phyloP scores from a whole-genome alignment of 2,329 filamentous ascomycete genomes.

The Nothophoma quercina region DNA sequence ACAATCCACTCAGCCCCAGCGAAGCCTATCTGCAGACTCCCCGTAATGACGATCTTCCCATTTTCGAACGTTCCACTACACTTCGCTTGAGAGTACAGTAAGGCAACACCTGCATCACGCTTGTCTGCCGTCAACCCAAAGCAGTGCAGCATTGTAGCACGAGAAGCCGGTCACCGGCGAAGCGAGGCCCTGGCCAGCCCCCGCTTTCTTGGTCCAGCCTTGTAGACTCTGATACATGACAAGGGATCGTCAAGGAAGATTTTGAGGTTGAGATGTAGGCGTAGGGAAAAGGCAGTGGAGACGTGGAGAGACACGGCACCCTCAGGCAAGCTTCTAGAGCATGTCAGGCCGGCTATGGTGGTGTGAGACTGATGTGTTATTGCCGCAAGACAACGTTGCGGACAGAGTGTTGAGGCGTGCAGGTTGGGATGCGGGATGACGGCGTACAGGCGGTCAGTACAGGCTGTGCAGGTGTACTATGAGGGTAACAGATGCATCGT shows the following conservation, averaged over 20 bases:
- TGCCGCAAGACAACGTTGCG: slow-evolving; percentile 1
- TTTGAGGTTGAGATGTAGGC: background rate
- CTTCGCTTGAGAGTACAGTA: slow-evolving; percentile 8
- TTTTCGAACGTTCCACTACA: background rate
- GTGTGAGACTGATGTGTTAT: slow-evolving; percentile 1
- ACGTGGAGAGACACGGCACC: background rate
- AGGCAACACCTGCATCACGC: slow-evolving; percentile 14
- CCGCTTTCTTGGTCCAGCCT: slow-evolving; percentile 11
- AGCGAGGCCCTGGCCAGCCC: slow-evolving; percentile 14
- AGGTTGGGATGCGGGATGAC: slow-evolving; percentile 5
- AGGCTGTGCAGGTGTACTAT: slow-evolving; percentile 5
- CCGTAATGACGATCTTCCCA: slow-evolving; percentile 15
- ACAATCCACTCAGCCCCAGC: background rate
- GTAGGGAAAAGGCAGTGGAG: background rate
- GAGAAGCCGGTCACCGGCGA: slow-evolving; percentile 6
- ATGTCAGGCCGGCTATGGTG: background rate
- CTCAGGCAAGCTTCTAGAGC: slow-evolving; percentile 2
- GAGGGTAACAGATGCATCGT: slow-evolving; percentile 4
- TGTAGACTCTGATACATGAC: slow-evolving; percentile 11
- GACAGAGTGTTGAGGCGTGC: slow-evolving; percentile 13
- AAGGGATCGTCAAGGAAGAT: background rate
- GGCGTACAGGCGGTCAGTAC: slow-evolving; percentile 14
- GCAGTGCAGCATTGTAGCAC: slow-evolving; percentile 11
- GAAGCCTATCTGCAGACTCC: slow-evolving; percentile 7
- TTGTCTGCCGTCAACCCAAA: slow-evolving; percentile 7